Evolutionary conservation across 257 asterid genomes (phyloP).

Genomic region (Catharanthus roseus): DNA sequence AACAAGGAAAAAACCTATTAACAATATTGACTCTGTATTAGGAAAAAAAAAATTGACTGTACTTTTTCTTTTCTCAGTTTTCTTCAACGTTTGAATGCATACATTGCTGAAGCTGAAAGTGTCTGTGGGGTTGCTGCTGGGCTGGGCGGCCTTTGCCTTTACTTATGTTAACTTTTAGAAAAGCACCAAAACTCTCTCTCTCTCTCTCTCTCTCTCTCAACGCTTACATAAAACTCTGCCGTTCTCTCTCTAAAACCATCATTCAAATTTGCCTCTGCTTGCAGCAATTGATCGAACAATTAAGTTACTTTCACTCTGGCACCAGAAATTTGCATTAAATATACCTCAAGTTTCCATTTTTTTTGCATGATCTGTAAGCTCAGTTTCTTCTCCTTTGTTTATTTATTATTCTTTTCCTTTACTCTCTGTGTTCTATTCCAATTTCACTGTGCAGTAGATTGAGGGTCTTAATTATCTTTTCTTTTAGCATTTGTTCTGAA

Average conservation of each 20-base stretch:
- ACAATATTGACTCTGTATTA: too few species aligned
- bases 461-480: conserved; percentile 16
- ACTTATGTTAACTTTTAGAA: neutral
- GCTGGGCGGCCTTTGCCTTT: neutral
- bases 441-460: conserved; percentile 3
- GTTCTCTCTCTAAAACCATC: conserved; percentile 10
- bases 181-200: neutral
- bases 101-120: too few species aligned
- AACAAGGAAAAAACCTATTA: too few species aligned
- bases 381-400: neutral
- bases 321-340: conserved; percentile 9
- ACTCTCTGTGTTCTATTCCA: conserved; percentile 7
- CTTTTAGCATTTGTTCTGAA: neutral
- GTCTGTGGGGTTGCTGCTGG: neutral
- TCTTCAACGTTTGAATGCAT: too few species aligned
- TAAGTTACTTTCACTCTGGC: conserved; percentile 8
- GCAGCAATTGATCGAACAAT: conserved; percentile 26
- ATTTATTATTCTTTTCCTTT: conserved; percentile 16
- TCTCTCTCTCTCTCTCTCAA: neutral
- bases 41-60: too few species aligned
- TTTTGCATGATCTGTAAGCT: conserved; percentile 43
- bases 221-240: neutral
- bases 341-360: conserved; percentile 11
- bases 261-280: conserved; percentile 20
- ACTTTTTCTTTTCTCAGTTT: too few species aligned